Evolutionary conservation across 768 basidiomycete genomes (phyloP).

Genomic region (Hygrophoropsis aurantiaca): DNA sequence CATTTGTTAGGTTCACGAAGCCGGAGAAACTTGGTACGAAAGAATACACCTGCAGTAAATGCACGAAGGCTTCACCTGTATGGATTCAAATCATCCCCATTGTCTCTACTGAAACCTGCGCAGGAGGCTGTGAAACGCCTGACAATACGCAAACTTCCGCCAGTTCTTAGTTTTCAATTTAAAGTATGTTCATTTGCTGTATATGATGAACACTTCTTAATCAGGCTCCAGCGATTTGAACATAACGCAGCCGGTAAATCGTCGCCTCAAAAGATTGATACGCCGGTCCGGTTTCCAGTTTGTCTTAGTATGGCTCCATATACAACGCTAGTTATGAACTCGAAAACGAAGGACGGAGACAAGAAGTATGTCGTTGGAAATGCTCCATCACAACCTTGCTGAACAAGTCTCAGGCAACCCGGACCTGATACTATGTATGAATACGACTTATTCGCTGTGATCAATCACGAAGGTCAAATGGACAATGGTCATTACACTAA

Average conservation of each 20-base stretch:
- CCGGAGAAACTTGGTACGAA: slow-evolving; percentile 81
- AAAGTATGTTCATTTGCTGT: slow-evolving; percentile 56
- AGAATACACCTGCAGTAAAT: slow-evolving; percentile 83
- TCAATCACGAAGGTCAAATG: slow-evolving; percentile 93
- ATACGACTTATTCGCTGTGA: slow-evolving; percentile 90
- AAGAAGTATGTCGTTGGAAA: slow-evolving; percentile 21
- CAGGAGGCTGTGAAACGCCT: slow-evolving; percentile 84
- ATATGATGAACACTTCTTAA: neutral
- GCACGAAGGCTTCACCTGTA: slow-evolving; percentile 68
- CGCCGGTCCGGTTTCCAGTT: slow-evolving; percentile 78
- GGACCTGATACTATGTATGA: slow-evolving; percentile 74
- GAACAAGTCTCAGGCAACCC: slow-evolving; percentile 33
- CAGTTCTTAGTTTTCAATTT: slow-evolving; percentile 91
- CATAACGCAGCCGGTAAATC: slow-evolving; percentile 75
- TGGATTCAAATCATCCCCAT: slow-evolving; percentile 18
- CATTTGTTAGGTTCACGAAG: slow-evolving; percentile 66
- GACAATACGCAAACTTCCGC: slow-evolving; percentile 81
- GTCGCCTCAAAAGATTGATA: slow-evolving; percentile 82
- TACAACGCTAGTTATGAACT: slow-evolving; percentile 63
- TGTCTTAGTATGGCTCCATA: slow-evolving; percentile 87
- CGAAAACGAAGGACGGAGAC: slow-evolving; percentile 43
- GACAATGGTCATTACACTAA: slow-evolving; percentile 95
- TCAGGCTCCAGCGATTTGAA: slow-evolving; percentile 74
- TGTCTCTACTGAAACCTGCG: slow-evolving; percentile 4
- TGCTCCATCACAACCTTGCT: neutral